These are phyloP conservation scores for Nannochloropsis granulata DNA, from an alignment of 108 stramenopile species.

Conservation along the genomic window DNA sequence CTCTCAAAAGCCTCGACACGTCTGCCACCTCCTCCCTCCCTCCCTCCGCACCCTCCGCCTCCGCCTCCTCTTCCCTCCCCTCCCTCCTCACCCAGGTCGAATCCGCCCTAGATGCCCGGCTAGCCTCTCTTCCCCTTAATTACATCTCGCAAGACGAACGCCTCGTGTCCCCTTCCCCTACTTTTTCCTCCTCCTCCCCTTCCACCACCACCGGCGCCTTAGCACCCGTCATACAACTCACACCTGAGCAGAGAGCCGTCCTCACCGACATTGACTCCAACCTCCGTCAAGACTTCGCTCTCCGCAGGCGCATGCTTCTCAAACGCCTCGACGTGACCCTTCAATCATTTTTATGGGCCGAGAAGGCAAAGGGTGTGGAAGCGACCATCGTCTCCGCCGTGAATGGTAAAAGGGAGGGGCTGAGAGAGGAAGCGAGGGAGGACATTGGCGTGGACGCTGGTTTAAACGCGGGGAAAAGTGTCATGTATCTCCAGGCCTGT, in stretches of 20 bases:
- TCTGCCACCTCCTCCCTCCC: neutral
- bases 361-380: neutral
- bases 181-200: no score
- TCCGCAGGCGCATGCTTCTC: constrained; percentile 29
- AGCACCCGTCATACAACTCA: neutral
- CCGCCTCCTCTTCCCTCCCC: neutral
- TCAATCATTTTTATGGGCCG: constrained; percentile 15
- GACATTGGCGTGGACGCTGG: constrained; percentile 13
- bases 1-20: neutral
- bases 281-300: constrained; percentile 18
- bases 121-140: neutral
- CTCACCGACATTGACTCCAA: neutral
- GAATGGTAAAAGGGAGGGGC: neutral
- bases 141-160: neutral
- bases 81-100: neutral
- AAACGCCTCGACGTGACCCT: constrained; percentile 33
- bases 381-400: neutral
- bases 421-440: constrained; percentile 1
- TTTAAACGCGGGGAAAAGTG: neutral
- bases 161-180: neutral
- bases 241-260: neutral
- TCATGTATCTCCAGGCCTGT: constrained; percentile 5
- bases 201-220: no score
- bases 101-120: neutral
- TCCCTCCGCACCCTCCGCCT: neutral